Evolutionary conservation across 2,329 filamentous ascomycete species (phyloP).

Genomic region (Didymella pinodella): DNA sequence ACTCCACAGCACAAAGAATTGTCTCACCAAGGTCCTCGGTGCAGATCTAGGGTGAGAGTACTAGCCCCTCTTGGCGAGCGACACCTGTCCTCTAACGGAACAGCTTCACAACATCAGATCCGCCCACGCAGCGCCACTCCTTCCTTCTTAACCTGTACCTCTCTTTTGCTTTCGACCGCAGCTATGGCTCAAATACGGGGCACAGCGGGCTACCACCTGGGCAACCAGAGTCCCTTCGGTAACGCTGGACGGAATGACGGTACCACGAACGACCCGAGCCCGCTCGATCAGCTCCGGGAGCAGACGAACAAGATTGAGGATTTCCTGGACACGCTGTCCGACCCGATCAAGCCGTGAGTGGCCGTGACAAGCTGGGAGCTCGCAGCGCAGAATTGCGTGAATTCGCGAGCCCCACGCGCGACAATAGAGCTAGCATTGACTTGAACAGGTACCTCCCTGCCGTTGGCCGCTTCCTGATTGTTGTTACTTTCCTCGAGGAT

Average conservation of each 20-base stretch:
- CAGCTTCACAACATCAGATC: conserved; percentile 39
- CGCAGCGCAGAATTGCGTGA: conserved; percentile 8
- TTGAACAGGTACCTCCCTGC: conserved; percentile 81
- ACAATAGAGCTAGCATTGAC: conserved; percentile 33
- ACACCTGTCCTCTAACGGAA: conserved; percentile 32
- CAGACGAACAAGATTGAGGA: conserved; percentile 99
- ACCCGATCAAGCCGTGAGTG: conserved; percentile 93
- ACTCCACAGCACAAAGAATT: conserved; percentile 17
- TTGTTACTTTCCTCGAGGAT: conserved; percentile 98
- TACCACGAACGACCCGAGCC: conserved; percentile 72
- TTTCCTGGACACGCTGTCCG: conserved; percentile 82
- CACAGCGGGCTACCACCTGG: conserved; percentile 82
- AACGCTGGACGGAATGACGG: conserved; percentile 64
- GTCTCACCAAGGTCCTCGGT: conserved; percentile 24
- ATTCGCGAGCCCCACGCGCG: conserved; percentile 2
- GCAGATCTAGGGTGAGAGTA: conserved; percentile 31
- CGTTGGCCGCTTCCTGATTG: conserved; percentile 96
- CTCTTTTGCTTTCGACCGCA: conserved; percentile 30
- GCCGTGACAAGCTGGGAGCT: conserved; percentile 8
- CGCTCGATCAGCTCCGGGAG: conserved; percentile 86
- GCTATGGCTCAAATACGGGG: conserved; percentile 67
- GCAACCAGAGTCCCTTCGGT: conserved; percentile 75
- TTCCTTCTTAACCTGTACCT: conserved; percentile 27
- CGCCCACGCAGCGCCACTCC: conserved; percentile 37
- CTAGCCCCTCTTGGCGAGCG: conserved; percentile 27